These are phyloP conservation scores for Aspergillus mulundensis DNA, from an alignment of 495 filamentous ascomycete species.

Conservation along the genomic window DNA sequence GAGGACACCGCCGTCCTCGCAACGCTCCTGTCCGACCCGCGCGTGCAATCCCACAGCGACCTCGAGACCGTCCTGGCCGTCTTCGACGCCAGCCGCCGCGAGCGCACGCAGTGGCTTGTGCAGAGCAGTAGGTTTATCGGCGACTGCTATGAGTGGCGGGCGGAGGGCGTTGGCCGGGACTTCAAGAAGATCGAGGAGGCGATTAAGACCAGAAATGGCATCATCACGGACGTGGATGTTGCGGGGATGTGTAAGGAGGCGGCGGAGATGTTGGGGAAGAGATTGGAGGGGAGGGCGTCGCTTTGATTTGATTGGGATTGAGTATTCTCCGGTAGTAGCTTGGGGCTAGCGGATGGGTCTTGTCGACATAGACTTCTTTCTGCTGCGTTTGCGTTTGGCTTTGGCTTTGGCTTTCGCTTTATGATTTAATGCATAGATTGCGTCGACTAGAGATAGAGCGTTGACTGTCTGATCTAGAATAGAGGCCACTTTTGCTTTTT, in stretches of 20 bases:
- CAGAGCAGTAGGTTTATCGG: conserved; percentile 31
- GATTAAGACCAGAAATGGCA: conserved; percentile 23
- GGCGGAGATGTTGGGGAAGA: conserved; percentile 4
- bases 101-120: conserved; percentile 33
- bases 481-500: too few relatives aligned
- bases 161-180: conserved; percentile 17
- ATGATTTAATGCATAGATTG: too few relatives aligned
- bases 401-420: too few relatives aligned
- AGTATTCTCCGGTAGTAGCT: too few relatives aligned
- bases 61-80: conserved; percentile 16
- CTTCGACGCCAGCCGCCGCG: conserved; percentile 20
- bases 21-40: conserved; percentile 26
- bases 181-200: conserved; percentile 25
- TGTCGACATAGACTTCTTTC: neutral
- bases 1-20: conserved; percentile 51
- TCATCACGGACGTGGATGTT: conserved; percentile 23
- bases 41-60: conserved; percentile 15
- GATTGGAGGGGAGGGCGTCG: conserved; percentile 10
- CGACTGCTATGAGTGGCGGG: conserved; percentile 27
- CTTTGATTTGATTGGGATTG: neutral
- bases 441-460: too few relatives aligned
- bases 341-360: neutral
- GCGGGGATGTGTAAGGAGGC: conserved; percentile 18
- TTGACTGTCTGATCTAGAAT: too few relatives aligned
- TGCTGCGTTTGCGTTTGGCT: too few relatives aligned